Base-by-base conservation (phyloP, 805 yeast genomes). In the Pichia heedii region DNA sequence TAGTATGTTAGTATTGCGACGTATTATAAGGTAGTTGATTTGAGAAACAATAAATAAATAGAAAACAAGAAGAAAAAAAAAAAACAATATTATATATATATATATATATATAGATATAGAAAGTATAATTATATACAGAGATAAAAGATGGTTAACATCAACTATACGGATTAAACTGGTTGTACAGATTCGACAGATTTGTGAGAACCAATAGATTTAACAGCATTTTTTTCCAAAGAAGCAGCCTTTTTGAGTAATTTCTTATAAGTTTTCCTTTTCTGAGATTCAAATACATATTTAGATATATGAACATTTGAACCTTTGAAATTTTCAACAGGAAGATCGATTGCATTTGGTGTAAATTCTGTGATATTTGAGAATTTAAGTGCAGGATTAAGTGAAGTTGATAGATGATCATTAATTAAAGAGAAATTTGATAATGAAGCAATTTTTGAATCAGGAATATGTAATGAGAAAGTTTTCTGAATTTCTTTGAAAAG, bases 331-430 rank as follows among this genome's bases (percentile, higher is more conserved):
- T 67, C 68, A 8, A 67, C 59, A 45, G 76, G 66, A 51, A 85
- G 67, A 48, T 79, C 77, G 44, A 85, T 75, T 24, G 86, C 90
- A 54, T 82, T 75, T n/a, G 93, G 88, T 27, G 46, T 56, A 54
- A 79, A 75, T 57, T 79, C 73, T 56, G 82, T 88, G 53, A 74
- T 75, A 50, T 65, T 71, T 2, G 43, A 40, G 56, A 66, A 65
- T 52, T 70, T 66, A 5, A 27, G 22, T 18, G 55, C 51, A 20
- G 70, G 69, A 22, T 71, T 65, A n/a, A 70, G 57, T 43, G 62
- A 48, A 10, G 52, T 42, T 1, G 50, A 29, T 39, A 76, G 61
- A 42, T 69, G 70, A 0, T 52, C 43, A 44, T 62, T 60, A 33
- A 81, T 64, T 33, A 60, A 62, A 2, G 48, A 57, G 20, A 73